Base-by-base conservation (phyloP, 805 yeast genomes). In the Teunomyces atbi region DNA sequence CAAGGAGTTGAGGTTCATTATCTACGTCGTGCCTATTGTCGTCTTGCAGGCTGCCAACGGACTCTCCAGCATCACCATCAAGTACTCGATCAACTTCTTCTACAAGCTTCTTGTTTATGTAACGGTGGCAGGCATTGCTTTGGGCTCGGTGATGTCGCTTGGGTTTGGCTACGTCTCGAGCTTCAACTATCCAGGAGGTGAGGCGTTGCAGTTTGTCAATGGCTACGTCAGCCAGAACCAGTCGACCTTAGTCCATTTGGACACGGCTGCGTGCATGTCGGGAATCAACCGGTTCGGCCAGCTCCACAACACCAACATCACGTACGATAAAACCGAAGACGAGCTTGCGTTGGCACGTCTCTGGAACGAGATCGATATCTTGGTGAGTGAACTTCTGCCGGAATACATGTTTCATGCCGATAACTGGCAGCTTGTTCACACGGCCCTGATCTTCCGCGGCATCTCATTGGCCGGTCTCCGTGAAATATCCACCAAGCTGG, bases 1-100 rank as follows among this genome's bases (percentile, higher is more conserved):
- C 57, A 92, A 92, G 61, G 98, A 92, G 69, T 89, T 96, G 96
- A 78, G 97, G 55, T 92, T 92, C 58, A 81, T 92, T 34, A 71
- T 85, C 13, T 92, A 91, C 62, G 69, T 82, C 0, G 68, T 86
- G 3, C 97, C 97, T 1, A 71, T 84, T 0, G 62, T 89, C 47
- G 80, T 85, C 0, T 55, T 85, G 15, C 59, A 78, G 27, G 90
- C 86, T 5, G 83, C 94, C 2, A 69, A 77, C 38, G 88, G 87
- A 5, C 75, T 84, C 12, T 63, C 77, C 1, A 51, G 48, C 35
- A 53, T 68, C 32, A 44, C 58, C 45, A 51, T 58, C 51, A 36
- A 54, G 5, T 27, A 30, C 7, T 54, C 58, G 43, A 18, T 21
- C 15, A 28, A 19, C 8, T 36, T 59, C 11, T 48, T 55, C 5